Evolutionary conservation across 148 eudicot species (phyloP).

Genomic region (Heliamphora exappendiculata): DNA sequence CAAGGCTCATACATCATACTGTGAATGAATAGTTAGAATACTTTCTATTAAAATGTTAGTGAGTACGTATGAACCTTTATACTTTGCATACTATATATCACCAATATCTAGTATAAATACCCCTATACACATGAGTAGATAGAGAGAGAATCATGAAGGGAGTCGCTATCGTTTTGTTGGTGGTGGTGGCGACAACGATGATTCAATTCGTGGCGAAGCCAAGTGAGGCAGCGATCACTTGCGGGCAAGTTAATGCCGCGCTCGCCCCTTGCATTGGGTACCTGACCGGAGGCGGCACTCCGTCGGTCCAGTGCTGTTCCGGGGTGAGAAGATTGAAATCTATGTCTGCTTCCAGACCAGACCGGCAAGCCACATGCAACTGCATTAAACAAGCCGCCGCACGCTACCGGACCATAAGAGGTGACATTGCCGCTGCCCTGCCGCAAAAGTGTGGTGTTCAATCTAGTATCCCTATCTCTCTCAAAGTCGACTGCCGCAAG

Average conservation of each 20-base stretch:
- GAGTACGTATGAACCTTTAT: too few relatives aligned
- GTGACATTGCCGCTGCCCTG: neutral
- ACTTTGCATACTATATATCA: too few relatives aligned
- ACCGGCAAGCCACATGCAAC: slow-evolving; percentile 2
- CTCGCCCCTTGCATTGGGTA: neutral
- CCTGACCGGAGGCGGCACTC: neutral
- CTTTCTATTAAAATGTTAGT: too few relatives aligned
- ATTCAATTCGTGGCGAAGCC: neutral
- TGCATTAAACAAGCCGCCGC: neutral
- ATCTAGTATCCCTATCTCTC: neutral
- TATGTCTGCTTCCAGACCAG: neutral
- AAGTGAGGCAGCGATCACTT: neutral
- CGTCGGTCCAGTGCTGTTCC: neutral
- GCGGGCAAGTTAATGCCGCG: neutral
- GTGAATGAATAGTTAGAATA: too few relatives aligned
- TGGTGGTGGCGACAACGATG: slow-evolving; percentile 1
- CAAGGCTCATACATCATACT: too few relatives aligned
- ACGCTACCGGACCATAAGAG: neutral
- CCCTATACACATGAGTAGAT: neutral
- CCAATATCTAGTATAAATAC: neutral
- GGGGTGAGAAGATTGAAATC: neutral
- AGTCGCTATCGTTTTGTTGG: neutral
- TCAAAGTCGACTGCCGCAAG: neutral
- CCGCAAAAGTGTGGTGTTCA: neutral
- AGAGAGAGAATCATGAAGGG: neutral